Base-by-base conservation (phyloP, 2,329 filamentous ascomycete species). In the Fusarium algeriense region DNA sequence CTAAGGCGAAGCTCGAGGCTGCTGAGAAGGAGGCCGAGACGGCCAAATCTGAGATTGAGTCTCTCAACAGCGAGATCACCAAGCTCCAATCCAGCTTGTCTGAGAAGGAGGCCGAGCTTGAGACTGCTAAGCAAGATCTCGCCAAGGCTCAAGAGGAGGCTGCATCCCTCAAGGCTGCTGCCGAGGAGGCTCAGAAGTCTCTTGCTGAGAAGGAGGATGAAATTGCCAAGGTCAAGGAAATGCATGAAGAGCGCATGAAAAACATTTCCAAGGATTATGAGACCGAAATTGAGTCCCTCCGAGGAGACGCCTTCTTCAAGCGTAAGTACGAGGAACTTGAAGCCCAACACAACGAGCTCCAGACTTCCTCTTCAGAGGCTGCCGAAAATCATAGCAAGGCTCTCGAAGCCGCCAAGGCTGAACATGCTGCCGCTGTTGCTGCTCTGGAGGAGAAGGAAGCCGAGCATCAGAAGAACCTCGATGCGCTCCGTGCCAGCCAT, bases 261-360 rank as follows among this genome's bases (percentile, higher is more conserved):
- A 85, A 85, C 66, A 79, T 91, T 59, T 88, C 88, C 3, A 82
- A 87, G 69, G 89, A 91, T 71, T 90, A 90, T 70, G 87, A 91
- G 76, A 84, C 85, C n/a, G 89, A 91, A 77, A 90, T 91, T 58
- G 89, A 91, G 75, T 86, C 86, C 62, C 85, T 91, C 19, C 85
- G 86, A 61, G 89, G 88, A 26, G 88, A 91, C 68, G 88, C 89
- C 17, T 87, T 87, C 77, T 89, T 90, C 80, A 90, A 89, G 81
- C 86, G 87, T 70, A 88, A 90, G 78, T 91, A 88, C 67, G 85
- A 89, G 64, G 87, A 88, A 40, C 83, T 91, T 9, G 88, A 90
- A 76, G 78, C 78, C 8, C 85, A 90, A 77, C 86, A 91, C 77
- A 83, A 82, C 14, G 87, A 88, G 71, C 81, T 87, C 48, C 78